phyloP scores from a whole-genome alignment of 2,329 filamentous ascomycete genomes.

The Fusarium caatingaense region DNA sequence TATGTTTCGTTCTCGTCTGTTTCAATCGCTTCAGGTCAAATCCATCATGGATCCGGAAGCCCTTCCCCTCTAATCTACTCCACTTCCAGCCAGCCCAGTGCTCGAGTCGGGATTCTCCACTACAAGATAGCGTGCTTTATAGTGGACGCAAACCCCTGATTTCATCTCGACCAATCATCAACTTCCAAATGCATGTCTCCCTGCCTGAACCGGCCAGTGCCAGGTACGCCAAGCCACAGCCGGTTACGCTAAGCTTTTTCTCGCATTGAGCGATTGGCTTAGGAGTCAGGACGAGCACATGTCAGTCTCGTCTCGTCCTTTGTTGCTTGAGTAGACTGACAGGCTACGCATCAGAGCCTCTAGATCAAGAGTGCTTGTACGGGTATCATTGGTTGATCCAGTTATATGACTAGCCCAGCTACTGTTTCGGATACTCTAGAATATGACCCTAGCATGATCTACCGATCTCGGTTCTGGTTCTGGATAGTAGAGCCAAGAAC shows the following conservation, averaged over 20 bases:
- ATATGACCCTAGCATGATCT: conserved; percentile 11
- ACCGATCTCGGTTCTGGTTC: conserved; percentile 3
- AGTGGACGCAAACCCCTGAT: conserved; percentile 21
- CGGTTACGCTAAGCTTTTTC: conserved; percentile 27
- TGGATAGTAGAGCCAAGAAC: background rate
- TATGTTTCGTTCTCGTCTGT: conserved; percentile 17
- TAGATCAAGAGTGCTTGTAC: background rate
- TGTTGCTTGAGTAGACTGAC: conserved; percentile 7
- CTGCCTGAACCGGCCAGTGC: conserved; percentile 27
- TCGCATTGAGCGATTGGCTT: conserved; percentile 22
- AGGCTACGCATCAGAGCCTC: conserved; percentile 25
- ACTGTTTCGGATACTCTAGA: conserved; percentile 34
- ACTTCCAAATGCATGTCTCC: background rate
- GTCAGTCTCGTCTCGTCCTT: conserved; percentile 19
- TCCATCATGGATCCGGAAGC: conserved; percentile 19
- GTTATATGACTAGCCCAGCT: conserved; percentile 7
- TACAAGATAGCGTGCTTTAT: conserved; percentile 15
- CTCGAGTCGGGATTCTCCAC: conserved; percentile 14
- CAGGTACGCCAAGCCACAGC: conserved; percentile 24
- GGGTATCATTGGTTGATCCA: background rate
- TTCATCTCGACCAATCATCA: background rate
- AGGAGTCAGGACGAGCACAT: background rate
- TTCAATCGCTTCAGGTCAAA: conserved; percentile 7
- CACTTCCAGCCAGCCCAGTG: background rate
- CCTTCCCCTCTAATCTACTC: background rate